phyloP scores from a whole-genome alignment of 768 basidiomycete species.

The Ephemerocybe angulata region DNA sequence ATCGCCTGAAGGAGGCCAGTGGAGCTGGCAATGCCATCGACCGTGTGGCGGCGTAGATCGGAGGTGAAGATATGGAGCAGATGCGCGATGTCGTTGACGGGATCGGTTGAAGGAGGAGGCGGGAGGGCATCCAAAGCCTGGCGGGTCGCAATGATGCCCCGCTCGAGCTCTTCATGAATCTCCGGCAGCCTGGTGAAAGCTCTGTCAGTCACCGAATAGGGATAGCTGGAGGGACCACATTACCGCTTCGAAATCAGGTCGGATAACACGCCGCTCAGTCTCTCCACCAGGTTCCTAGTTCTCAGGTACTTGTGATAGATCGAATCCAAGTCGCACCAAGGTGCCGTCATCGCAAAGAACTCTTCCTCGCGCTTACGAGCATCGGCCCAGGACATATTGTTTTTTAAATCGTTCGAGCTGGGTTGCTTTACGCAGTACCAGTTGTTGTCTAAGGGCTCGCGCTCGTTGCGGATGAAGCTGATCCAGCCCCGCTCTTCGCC shows the following conservation, averaged over 20 bases:
- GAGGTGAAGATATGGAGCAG: constrained; percentile 45
- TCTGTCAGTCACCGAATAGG: constrained; percentile 47
- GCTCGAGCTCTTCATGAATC: constrained; percentile 56
- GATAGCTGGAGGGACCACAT: constrained; percentile 7
- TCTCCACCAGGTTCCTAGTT: constrained; percentile 52
- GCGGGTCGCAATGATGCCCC: constrained; percentile 38
- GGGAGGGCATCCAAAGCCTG: constrained; percentile 34
- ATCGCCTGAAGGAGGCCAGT: constrained; percentile 57
- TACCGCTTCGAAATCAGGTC: constrained; percentile 62
- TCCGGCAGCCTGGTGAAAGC: constrained; percentile 51
- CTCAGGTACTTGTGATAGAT: constrained; percentile 51
- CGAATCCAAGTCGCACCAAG: constrained; percentile 54
- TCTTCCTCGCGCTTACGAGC: constrained; percentile 55
- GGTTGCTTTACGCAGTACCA: constrained; percentile 63
- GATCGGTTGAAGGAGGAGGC: constrained; percentile 50
- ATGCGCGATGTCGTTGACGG: constrained; percentile 52
- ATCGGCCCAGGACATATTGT: constrained; percentile 53
- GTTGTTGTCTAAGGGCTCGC: constrained; percentile 46
- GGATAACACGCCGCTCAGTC: constrained; percentile 58
- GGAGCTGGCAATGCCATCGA: constrained; percentile 52
- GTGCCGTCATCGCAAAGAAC: constrained; percentile 50
- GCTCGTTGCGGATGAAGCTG: constrained; percentile 51
- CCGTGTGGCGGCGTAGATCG: constrained; percentile 35
- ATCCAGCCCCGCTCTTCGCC: constrained; percentile 59
- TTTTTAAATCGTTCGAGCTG: constrained; percentile 44